Evolutionary conservation across 805 yeast species (phyloP), one percentile per base, ranked within the genome.

Genomic region (Lipomyces chichibuensis): DNA sequence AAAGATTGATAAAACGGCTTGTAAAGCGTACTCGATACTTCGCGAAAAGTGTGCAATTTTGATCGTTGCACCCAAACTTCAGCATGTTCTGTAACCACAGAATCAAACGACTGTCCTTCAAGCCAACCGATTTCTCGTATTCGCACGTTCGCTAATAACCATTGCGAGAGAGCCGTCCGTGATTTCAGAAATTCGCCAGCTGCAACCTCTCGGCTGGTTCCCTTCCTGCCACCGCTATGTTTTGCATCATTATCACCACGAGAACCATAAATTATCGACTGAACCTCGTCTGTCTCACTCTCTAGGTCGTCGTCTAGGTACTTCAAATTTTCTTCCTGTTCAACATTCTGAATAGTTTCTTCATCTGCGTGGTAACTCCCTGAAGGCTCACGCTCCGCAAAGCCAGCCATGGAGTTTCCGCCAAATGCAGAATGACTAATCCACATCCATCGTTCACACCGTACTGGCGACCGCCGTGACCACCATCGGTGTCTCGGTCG

Each of bases 1-100:
- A 77, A 64, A 20, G 67, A 57, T 33, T 71, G 52, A 9, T 76
- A 59, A 43, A 77, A 76, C 2, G 61, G 51, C 54, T 65, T 69
- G 62, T 77, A 77, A 1, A 35, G 33, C 0, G 37, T 11, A 11
- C 64, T 64, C 1, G 74, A 67, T 60, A 71, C 35, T 59, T 60
- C 39, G 43, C 64, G 52, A 63, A 57, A 33, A 66, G 69, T 43
- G 49, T 43, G 49, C 23, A 17, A 6, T 9, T 43, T 43, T n/a
- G 49, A 43, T 43, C 49, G 49, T n/a, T 23, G 49, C n/a, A 43
- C 20, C 49, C 55, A 25, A 64, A 25, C 46, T 39, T 27, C 54
- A 35, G 13, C 37, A 70, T 17, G 32, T 37, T 25, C 49, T 46
- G 57, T 35, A 62, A 13, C 56, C 25, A 52, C 23, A 3, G 17